A percentile compares a stretch with the other conserved stretches of the same genome.
Conservation (phyloP, 345 rosid genomes). For the Noccaea caerulescens region DNA sequence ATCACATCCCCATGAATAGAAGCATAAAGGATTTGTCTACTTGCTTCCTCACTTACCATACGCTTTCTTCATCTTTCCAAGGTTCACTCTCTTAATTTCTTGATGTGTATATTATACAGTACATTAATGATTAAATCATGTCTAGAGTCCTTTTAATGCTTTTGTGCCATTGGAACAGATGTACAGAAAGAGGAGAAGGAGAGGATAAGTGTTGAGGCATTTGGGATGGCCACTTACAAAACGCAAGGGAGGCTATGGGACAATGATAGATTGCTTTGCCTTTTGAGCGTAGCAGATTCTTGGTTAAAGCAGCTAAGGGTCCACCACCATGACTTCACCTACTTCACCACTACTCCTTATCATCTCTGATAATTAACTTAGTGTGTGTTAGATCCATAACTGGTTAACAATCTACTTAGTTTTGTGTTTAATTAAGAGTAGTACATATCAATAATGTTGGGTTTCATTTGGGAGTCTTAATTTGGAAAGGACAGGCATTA, state of each 20-base stretch:
- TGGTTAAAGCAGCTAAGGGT: conserved; percentile 95
- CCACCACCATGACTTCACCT: conserved; percentile 95
- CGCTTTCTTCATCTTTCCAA: conserved; percentile 92
- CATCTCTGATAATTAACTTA: conserved; percentile 20
- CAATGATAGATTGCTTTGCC: conserved; percentile 54
- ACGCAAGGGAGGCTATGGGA: conserved; percentile 91
- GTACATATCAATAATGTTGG: conserved; percentile 13
- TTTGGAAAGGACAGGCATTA: background rate
- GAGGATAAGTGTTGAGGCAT: conserved; percentile 64
- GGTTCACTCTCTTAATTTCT: conserved; percentile 48
- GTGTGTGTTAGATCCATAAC: conserved; percentile 6
- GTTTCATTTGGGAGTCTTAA: background rate
- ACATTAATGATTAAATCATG: background rate
- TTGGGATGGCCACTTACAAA: conserved; percentile 95
- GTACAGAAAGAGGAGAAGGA: conserved; percentile 63
- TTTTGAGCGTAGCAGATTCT: conserved; percentile 90
- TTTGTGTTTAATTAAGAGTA: conserved; percentile 32
- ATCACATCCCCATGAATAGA: conserved; percentile 96
- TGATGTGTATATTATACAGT: conserved; percentile 1
- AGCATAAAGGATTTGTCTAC: conserved; percentile 92
- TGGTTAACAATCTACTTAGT: conserved; percentile 26
- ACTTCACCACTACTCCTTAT: conserved; percentile 61
- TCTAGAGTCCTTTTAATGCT: background rate
- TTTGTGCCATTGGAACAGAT: conserved; percentile 44
- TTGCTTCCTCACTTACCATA: conserved; percentile 94